A percentile compares a stretch with the other conserved stretches of the same genome.
These are phyloP conservation scores for Sphaceloma murrayae DNA, from an alignment of 2,329 filamentous ascomycete genomes.

Conservation along the genomic window DNA sequence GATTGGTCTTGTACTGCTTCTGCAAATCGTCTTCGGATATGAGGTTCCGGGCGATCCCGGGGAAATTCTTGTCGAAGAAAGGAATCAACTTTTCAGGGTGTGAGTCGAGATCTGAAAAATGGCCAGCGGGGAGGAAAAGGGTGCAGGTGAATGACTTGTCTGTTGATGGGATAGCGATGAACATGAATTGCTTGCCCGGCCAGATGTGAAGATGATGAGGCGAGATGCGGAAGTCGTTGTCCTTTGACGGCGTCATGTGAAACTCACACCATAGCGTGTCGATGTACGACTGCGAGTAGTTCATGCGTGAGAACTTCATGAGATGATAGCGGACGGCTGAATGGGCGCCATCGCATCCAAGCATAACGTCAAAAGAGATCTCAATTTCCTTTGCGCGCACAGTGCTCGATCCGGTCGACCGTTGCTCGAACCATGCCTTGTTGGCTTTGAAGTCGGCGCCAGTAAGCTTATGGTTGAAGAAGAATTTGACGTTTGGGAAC, in stretches of 20 bases:
- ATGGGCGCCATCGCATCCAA: constrained; percentile 91
- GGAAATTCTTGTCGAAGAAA: constrained; percentile 80
- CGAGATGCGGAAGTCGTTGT: constrained; percentile 63
- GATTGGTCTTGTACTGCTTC: constrained; percentile 68
- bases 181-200: constrained; percentile 92
- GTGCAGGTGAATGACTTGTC: constrained; percentile 94
- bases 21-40: constrained; percentile 60
- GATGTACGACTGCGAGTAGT: constrained; percentile 90
- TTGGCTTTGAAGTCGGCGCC: constrained; percentile 73
- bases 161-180: constrained; percentile 85
- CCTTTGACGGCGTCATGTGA: constrained; percentile 46
- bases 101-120: constrained; percentile 59
- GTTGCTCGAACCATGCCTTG: constrained; percentile 77
- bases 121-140: constrained; percentile 67
- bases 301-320: constrained; percentile 89
- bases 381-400: constrained; percentile 54
- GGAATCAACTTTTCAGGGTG: constrained; percentile 49
- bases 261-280: constrained; percentile 98
- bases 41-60: constrained; percentile 63
- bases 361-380: constrained; percentile 80
- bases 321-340: constrained; percentile 83
- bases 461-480: constrained; percentile 88
- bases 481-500: constrained; percentile 80
- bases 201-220: constrained; percentile 95
- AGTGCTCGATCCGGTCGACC: constrained; percentile 22